Percentiles rank a stretch among this genome's conserved stretches.
phyloP scores from a whole-genome alignment of 192 early-diverging fungal species.

The Neocallimastix lanati region DNA sequence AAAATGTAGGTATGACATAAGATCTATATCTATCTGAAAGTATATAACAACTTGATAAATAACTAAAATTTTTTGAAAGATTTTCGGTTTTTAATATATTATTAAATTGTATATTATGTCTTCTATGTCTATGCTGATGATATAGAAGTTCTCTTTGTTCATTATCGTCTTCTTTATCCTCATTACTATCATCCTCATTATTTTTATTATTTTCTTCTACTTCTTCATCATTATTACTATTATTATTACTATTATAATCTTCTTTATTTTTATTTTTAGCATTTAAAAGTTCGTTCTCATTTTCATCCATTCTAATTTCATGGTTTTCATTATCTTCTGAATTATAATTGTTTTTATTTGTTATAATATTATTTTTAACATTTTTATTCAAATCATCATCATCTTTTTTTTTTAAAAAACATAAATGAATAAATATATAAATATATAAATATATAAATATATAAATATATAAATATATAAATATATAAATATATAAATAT shows the following conservation, averaged over 20 bases:
- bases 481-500: no score
- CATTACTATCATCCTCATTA: not conserved
- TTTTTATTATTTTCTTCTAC: not conserved
- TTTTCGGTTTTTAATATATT: not conserved
- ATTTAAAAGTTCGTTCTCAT: no score
- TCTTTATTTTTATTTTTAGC: no score
- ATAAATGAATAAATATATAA: no score
- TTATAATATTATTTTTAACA: no score
- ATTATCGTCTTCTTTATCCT: not conserved
- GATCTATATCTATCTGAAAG: not conserved
- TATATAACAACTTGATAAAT: not conserved
- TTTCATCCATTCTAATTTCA: no score
- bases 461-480: no score
- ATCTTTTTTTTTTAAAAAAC: no score
- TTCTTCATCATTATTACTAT: not conserved
- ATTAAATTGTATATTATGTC: not conserved
- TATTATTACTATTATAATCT: not conserved
- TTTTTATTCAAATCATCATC: no score
- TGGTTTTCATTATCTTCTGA: no score
- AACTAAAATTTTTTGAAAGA: not conserved
- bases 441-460: no score
- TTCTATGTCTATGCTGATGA: not conserved
- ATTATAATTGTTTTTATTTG: no score
- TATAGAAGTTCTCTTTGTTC: not conserved
- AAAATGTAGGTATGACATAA: constrained; percentile 1